phyloP scores from a whole-genome alignment of 2,329 filamentous ascomycete genomes.

The Bipolaris gigantea region DNA sequence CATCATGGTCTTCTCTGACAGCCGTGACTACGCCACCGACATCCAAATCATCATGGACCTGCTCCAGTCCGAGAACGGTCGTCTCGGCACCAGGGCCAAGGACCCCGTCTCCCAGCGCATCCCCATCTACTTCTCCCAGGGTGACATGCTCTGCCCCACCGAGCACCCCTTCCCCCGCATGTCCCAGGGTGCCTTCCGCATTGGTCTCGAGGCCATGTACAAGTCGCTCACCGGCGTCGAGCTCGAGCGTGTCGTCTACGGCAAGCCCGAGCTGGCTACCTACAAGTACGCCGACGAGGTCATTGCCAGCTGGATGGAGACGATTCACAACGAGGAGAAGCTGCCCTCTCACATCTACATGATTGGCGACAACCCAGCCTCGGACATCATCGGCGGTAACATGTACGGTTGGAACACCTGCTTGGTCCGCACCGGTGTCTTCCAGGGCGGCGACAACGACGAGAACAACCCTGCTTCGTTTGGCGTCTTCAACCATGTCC shows the following conservation, averaged over 20 bases:
- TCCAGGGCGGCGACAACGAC: constrained; percentile 76
- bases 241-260: constrained; percentile 75
- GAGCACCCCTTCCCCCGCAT: constrained; percentile 66
- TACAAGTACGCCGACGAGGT: constrained; percentile 79
- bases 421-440: constrained; percentile 75
- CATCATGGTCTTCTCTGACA: constrained; percentile 75
- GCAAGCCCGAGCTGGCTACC: constrained; percentile 73
- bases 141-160: constrained; percentile 64
- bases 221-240: constrained; percentile 69
- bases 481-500: constrained; percentile 73
- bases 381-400: constrained; percentile 75
- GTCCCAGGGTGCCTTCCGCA: constrained; percentile 75
- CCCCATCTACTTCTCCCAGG: constrained; percentile 73
- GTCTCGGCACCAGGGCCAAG: constrained; percentile 65
- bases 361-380: constrained; percentile 74
- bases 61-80: constrained; percentile 68
- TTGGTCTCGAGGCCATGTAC: constrained; percentile 74
- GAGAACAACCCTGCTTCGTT: constrained; percentile 76
- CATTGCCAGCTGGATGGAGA: constrained; percentile 72
- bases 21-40: constrained; percentile 73
- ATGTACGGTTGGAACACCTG: constrained; percentile 84
- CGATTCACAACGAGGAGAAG: constrained; percentile 71
- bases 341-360: constrained; percentile 74
- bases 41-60: constrained; percentile 77
- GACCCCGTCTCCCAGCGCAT: constrained; percentile 68